Percentiles rank a stretch among this genome's conserved stretches.
phyloP scores from a whole-genome alignment of 441 rosid species.

The Pelargonium citronellum region DNA sequence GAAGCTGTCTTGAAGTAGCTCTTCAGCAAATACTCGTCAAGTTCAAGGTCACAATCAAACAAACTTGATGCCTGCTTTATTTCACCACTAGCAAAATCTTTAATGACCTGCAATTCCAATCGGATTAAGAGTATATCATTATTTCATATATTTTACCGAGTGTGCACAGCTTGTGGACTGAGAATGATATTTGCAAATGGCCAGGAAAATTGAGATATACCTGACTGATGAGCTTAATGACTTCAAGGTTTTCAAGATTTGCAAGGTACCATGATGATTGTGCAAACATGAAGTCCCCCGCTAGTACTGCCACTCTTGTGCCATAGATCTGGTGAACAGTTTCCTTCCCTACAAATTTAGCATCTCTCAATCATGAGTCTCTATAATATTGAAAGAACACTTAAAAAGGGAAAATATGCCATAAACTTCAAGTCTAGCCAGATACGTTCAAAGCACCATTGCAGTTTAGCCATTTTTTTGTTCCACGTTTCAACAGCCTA shows the following conservation, averaged over 20 bases:
- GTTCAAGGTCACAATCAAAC: constrained; percentile 64
- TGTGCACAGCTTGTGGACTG: neutral
- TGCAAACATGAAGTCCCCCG: constrained; percentile 95
- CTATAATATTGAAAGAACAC: too few relatives aligned
- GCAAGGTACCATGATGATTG: constrained; percentile 97
- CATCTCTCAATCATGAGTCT: neutral
- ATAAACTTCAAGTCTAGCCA: too few relatives aligned
- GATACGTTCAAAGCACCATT: too few relatives aligned
- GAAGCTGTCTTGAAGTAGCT: constrained; percentile 90
- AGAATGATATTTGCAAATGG: neutral
- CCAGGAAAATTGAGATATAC: constrained; percentile 27
- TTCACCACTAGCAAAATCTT: constrained; percentile 97
- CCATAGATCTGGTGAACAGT: constrained; percentile 82
- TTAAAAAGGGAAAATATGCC: too few relatives aligned
- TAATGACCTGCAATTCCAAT: constrained; percentile 54
- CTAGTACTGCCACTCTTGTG: constrained; percentile 79
- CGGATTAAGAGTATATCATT: neutral
- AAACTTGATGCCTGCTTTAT: constrained; percentile 89
- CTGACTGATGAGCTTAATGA: constrained; percentile 94
- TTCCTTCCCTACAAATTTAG: constrained; percentile 53
- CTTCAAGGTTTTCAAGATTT: constrained; percentile 82
- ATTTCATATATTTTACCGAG: neutral
- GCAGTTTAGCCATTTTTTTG: neutral
- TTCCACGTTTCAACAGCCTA: neutral
- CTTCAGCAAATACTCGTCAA: constrained; percentile 77